A percentile compares a stretch with the other conserved stretches of the same genome.
These are phyloP conservation scores for Cryphonectria radicalis DNA, from an alignment of 2,329 filamentous ascomycete species.

Conservation along the genomic window DNA sequence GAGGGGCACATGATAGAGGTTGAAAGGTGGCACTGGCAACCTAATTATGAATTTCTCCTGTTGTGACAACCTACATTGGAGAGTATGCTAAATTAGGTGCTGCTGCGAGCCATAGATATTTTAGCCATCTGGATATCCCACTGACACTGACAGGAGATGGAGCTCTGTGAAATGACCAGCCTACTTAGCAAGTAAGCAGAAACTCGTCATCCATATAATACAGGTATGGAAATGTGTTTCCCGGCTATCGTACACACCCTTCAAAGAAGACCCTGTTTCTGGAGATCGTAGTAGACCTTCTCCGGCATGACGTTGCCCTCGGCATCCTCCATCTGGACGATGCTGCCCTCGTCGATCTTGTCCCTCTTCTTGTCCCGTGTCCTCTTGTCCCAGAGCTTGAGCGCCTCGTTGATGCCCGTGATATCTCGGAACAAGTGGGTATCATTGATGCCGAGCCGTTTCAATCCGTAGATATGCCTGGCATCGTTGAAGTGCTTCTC, in stretches of 20 bases:
- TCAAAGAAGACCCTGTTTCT: constrained; percentile 85
- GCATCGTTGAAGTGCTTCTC: constrained; percentile 99
- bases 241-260: not conserved
- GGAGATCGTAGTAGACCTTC: constrained; percentile 94
- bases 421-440: constrained; percentile 93
- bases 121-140: not conserved
- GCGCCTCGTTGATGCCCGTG: constrained; percentile 85
- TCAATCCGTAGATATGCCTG: constrained; percentile 88
- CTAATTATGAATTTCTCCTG: not conserved
- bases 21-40: not conserved
- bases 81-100: not conserved
- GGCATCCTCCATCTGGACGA: constrained; percentile 98
- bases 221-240: not conserved
- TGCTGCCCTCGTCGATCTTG: constrained; percentile 75
- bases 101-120: not conserved
- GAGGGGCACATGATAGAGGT: not conserved
- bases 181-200: not conserved
- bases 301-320: constrained; percentile 99
- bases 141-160: not conserved
- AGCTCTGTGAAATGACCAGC: not conserved
- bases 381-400: constrained; percentile 91
- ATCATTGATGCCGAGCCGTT: constrained; percentile 91
- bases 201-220: not conserved
- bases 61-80: not conserved
- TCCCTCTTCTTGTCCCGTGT: constrained; percentile 81